These are phyloP conservation scores for Psilocybe azurescens DNA, from an alignment of 768 basidiomycete species.

Conservation along the genomic window DNA sequence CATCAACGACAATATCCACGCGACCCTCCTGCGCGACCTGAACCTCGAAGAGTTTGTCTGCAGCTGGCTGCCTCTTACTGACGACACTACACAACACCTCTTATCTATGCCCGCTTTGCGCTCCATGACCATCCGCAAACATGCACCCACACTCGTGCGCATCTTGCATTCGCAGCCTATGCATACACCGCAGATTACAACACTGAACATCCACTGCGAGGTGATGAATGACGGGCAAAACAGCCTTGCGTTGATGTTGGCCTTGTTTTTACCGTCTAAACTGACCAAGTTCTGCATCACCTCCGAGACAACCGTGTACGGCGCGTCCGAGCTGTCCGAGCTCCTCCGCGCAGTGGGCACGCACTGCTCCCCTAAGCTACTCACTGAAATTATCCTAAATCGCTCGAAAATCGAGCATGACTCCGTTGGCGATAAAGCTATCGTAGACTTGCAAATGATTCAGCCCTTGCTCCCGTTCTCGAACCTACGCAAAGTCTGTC, in stretches of 20 bases:
- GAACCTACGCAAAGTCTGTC: conserved; percentile 4
- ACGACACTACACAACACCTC: background rate
- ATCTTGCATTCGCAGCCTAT: background rate
- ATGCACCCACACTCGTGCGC: background rate
- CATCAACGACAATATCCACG: background rate
- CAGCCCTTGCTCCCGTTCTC: conserved; percentile 11
- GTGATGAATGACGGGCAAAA: background rate
- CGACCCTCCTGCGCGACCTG: background rate
- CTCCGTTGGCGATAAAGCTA: background rate
- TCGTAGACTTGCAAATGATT: background rate
- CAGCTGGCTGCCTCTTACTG: conserved; percentile 6
- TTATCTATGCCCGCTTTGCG: conserved; percentile 9
- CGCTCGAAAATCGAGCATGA: background rate
- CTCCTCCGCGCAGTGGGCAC: background rate
- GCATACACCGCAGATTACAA: background rate
- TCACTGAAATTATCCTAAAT: background rate
- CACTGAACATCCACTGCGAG: background rate
- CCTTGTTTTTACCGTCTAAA: conserved; percentile 2
- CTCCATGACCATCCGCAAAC: background rate
- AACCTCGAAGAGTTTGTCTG: conserved; percentile 15
- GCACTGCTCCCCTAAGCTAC: background rate
- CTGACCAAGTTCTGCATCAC: background rate
- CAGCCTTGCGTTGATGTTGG: background rate
- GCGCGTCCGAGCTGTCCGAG: background rate
- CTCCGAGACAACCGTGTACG: background rate